A percentile compares a stretch with the other conserved stretches of the same genome.
Conservation (phyloP, 2,329 filamentous ascomycete species). For the Microcyclospora tardicrescens region DNA sequence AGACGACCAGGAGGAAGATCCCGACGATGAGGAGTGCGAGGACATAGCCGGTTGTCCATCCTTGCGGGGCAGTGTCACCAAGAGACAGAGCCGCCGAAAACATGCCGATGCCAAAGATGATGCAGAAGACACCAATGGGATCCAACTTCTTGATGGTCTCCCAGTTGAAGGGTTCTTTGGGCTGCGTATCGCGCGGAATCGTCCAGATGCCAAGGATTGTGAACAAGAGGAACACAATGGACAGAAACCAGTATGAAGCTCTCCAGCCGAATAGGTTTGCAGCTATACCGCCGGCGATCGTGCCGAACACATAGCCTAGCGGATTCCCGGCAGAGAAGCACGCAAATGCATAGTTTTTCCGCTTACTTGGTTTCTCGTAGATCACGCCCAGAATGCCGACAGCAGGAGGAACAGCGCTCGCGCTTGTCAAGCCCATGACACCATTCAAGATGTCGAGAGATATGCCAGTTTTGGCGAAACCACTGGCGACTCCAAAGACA, state of each 20-base stretch:
- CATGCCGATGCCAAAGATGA: slow-evolving; percentile 52
- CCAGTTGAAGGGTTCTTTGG: slow-evolving; percentile 32
- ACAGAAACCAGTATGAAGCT: slow-evolving; percentile 47
- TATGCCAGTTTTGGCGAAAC: slow-evolving; percentile 47
- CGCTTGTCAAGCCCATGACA: slow-evolving; percentile 50
- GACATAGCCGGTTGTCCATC: slow-evolving; percentile 51
- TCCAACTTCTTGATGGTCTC: slow-evolving; percentile 47
- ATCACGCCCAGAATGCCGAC: slow-evolving; percentile 51
- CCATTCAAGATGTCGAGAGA: slow-evolving; percentile 51
- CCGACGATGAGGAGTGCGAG: slow-evolving; percentile 51
- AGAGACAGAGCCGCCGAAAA: slow-evolving; percentile 48
- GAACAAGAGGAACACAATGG: slow-evolving; percentile 51
- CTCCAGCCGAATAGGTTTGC: slow-evolving; percentile 51
- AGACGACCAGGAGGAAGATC: slow-evolving; percentile 40
- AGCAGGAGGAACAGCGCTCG: slow-evolving; percentile 50
- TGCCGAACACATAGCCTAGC: slow-evolving; percentile 43
- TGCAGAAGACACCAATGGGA: slow-evolving; percentile 45
- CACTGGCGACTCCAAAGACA: slow-evolving; percentile 43
- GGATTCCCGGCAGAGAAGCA: slow-evolving; percentile 49
- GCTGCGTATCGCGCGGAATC: slow-evolving; percentile 43
- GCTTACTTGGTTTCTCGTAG: slow-evolving; percentile 46
- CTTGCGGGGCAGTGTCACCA: slow-evolving; percentile 43
- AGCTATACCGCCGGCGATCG: slow-evolving; percentile 49
- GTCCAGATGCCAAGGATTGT: slow-evolving; percentile 47
- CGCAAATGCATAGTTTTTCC: slow-evolving; percentile 54